These are phyloP conservation scores for Neonectria magnoliae DNA, from an alignment of 2,329 filamentous ascomycete genomes.

Conservation along the genomic window DNA sequence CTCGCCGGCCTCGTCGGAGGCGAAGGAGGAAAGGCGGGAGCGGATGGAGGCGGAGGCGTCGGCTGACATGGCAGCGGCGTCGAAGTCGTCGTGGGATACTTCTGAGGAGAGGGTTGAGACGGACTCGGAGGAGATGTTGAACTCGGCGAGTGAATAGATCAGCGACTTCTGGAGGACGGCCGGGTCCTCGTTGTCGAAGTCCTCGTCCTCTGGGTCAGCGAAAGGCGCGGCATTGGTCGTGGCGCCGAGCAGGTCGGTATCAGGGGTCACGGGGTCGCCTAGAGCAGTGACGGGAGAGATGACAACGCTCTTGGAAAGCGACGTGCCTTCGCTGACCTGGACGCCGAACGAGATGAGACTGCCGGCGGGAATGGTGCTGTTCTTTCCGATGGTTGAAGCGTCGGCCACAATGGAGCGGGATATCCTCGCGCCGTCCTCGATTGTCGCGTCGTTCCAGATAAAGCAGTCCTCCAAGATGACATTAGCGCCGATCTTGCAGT, in stretches of 20 bases:
- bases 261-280: slow-evolving; percentile 51
- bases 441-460: slow-evolving; percentile 85
- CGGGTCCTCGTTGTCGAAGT: slow-evolving; percentile 61
- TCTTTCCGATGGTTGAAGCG: slow-evolving; percentile 75
- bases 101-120: slow-evolving; percentile 72
- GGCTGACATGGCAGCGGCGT: slow-evolving; percentile 66
- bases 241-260: slow-evolving; percentile 59
- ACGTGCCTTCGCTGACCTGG: slow-evolving; percentile 70
- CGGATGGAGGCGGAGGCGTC: slow-evolving; percentile 58
- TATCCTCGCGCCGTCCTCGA: slow-evolving; percentile 79
- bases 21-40: slow-evolving; percentile 75
- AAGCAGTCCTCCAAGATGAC: slow-evolving; percentile 82
- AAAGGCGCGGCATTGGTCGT: slow-evolving; percentile 62
- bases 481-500: slow-evolving; percentile 87
- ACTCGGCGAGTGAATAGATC: slow-evolving; percentile 62
- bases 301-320: slow-evolving; percentile 49
- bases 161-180: slow-evolving; percentile 64
- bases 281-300: slow-evolving; percentile 50
- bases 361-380: slow-evolving; percentile 75
- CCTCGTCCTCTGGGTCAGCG: slow-evolving; percentile 58
- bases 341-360: slow-evolving; percentile 84
- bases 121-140: slow-evolving; percentile 64
- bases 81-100: slow-evolving; percentile 71
- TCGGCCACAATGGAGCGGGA: slow-evolving; percentile 80
- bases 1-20: slow-evolving; percentile 74